Percentiles rank a stretch among this genome's conserved stretches.
Conservation (phyloP, 2,329 filamentous ascomycete genomes). For the Lithohypha guttulata region DNA sequence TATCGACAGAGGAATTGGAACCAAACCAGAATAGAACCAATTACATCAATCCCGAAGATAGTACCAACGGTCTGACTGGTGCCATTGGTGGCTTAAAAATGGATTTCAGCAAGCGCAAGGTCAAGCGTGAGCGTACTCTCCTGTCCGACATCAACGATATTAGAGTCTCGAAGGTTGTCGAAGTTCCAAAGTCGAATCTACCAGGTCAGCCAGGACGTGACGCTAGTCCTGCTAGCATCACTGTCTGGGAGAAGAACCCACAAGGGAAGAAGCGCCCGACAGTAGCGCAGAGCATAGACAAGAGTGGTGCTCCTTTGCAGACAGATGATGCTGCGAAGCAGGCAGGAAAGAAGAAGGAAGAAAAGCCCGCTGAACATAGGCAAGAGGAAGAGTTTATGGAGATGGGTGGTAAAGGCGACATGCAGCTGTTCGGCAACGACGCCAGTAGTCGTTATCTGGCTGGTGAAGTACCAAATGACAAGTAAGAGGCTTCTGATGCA, state of each 20-base stretch:
- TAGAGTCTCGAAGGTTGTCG: slow-evolving; percentile 48
- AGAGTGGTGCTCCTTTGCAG: slow-evolving; percentile 23
- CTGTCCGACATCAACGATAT: slow-evolving; percentile 73
- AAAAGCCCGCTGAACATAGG: slow-evolving; percentile 55
- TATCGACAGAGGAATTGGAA: slow-evolving; percentile 10
- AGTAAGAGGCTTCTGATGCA: slow-evolving; percentile 1
- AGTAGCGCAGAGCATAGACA: slow-evolving; percentile 9
- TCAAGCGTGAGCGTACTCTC: slow-evolving; percentile 72
- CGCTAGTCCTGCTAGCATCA: slow-evolving; percentile 42
- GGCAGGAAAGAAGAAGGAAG: slow-evolving; percentile 40
- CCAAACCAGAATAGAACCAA: slow-evolving; percentile 13
- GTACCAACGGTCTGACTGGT: slow-evolving; percentile 84
- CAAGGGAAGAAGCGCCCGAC: slow-evolving; percentile 33
- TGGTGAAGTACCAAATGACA: slow-evolving; percentile 15
- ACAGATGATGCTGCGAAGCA: slow-evolving; percentile 14
- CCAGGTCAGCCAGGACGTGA: slow-evolving; percentile 9
- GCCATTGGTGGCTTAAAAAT: slow-evolving; percentile 57
- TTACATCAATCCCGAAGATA: slow-evolving; percentile 58
- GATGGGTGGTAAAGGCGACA: slow-evolving; percentile 77
- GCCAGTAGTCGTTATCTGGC: slow-evolving; percentile 30
- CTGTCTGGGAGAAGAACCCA: slow-evolving; percentile 65
- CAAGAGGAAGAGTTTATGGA: slow-evolving; percentile 67
- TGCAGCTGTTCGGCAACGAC: slow-evolving; percentile 61
- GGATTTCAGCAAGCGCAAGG: slow-evolving; percentile 72
- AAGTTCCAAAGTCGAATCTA: slow-evolving; percentile 20